Percentiles rank a stretch among this genome's conserved stretches.
Evolutionary conservation across 495 filamentous ascomycete genomes (phyloP).

Genomic region (Parathielavia appendiculata): DNA sequence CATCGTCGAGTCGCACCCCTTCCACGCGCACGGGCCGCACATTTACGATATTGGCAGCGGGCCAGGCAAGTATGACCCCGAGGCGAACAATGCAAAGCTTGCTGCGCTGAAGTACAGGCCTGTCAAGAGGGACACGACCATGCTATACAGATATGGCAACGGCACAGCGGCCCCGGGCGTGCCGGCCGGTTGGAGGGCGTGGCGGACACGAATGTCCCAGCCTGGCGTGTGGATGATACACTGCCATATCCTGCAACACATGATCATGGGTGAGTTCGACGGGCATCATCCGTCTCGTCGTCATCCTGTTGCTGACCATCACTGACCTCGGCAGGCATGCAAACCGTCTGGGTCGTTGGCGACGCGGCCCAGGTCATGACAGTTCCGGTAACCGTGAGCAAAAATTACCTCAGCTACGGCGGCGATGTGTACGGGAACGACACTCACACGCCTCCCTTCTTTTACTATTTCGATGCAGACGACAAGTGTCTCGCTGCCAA

Average conservation of each 20-base stretch:
- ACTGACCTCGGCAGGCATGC: conserved; percentile 37
- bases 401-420: conserved; percentile 46
- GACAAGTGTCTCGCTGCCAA: neutral
- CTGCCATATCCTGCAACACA: conserved; percentile 49
- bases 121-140: conserved; percentile 50
- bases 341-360: conserved; percentile 48
- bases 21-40: conserved; percentile 56
- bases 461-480: conserved; percentile 18
- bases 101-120: conserved; percentile 33
- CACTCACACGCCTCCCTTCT: conserved; percentile 35
- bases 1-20: conserved; percentile 54
- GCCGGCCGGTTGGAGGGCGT: conserved; percentile 54
- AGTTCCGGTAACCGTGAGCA: conserved; percentile 31
- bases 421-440: conserved; percentile 48
- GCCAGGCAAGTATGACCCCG: conserved; percentile 50
- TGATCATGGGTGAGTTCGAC: conserved; percentile 27
- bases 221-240: conserved; percentile 61
- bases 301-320: conserved; percentile 8
- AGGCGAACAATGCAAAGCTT: conserved; percentile 48
- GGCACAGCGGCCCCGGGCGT: conserved; percentile 32
- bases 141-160: conserved; percentile 47
- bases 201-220: conserved; percentile 48
- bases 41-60: conserved; percentile 56
- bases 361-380: conserved; percentile 39
- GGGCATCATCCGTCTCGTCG: neutral